Evolutionary conservation across 2,329 filamentous ascomycete genomes (phyloP).

Genomic region (Cladosporium sp.): DNA sequence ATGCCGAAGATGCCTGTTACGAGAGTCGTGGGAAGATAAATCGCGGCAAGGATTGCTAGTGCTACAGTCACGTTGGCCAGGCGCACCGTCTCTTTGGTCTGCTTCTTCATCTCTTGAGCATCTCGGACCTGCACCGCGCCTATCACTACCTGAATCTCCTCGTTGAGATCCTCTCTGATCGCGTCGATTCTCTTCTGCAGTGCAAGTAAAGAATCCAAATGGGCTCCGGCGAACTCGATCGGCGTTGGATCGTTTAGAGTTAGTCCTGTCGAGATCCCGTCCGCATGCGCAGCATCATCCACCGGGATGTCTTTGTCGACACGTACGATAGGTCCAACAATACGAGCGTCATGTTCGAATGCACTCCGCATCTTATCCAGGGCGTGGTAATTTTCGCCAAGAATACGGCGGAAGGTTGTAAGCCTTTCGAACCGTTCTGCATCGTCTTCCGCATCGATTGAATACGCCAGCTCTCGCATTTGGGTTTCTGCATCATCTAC

Average conservation of each 20-base stretch:
- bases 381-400: background rate
- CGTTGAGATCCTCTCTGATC: background rate
- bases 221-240: background rate
- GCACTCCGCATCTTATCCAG: background rate
- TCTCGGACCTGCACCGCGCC: background rate
- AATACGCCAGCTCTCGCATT: background rate
- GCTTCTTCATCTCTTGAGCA: background rate
- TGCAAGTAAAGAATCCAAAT: background rate
- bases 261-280: no score
- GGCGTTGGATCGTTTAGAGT: background rate
- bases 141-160: background rate
- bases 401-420: background rate
- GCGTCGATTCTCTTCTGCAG: background rate
- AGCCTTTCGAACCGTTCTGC: background rate
- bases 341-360: background rate
- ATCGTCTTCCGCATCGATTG: background rate
- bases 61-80: background rate
- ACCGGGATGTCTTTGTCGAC: no score
- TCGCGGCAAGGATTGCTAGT: background rate
- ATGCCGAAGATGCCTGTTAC: background rate
- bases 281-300: no score
- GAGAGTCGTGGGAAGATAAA: background rate
- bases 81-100: background rate
- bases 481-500: background rate
- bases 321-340: background rate